Evolutionary conservation across 106 monocot genomes (phyloP), one percentile per base, ranked within the genome.

Genomic region (Dendrobium nobile): DNA sequence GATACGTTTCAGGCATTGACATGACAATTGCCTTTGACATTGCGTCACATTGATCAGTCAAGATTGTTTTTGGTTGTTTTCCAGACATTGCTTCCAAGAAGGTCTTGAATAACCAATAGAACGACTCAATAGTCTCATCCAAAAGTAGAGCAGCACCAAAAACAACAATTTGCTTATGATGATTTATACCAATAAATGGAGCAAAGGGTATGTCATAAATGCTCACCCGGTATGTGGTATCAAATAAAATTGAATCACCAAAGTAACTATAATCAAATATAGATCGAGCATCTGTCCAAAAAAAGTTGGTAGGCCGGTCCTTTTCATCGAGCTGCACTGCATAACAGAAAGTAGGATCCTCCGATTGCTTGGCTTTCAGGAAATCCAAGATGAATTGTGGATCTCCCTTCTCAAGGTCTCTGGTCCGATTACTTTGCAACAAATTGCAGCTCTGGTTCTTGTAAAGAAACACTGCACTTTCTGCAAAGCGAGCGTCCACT

Each of bases 301-400:
- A 95, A 68, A 87, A 85, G 61, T 90, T 95, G 27, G 92, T 90
- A 47, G 87, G 45, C 13, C 84, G 45, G 20, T 87, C 87, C 55
- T 78, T 84, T 42, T 90, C 90, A 84, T 92, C 88, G 65, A 92
- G 77, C 83, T 92, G 91, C 15, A 89, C 68, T 7, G 91, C 87
- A 82, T 92, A 92, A 59, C 85, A 92, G 54, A 92, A 92, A 47
- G 86, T 87, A 20, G 91, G 89, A 40, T 92, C 91, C 79, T 89
- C 89, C 9, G 67, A 79, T 75, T 92, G 89, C 85, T 89, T 92
- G 37, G 72, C 64, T 82, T 87, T 92, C 43, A 92, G 82, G 82
- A 85, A 89, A 26, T 92, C 85, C 54, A 92, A 72, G 74, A 92
- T 77, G 55, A 89, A 83, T 41, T 92, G 91, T 22, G 82, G 77